Percentiles rank a stretch among this genome's conserved stretches.
Conservation (phyloP, 2,329 filamentous ascomycete genomes). For the Cyphellophora attinorum region DNA sequence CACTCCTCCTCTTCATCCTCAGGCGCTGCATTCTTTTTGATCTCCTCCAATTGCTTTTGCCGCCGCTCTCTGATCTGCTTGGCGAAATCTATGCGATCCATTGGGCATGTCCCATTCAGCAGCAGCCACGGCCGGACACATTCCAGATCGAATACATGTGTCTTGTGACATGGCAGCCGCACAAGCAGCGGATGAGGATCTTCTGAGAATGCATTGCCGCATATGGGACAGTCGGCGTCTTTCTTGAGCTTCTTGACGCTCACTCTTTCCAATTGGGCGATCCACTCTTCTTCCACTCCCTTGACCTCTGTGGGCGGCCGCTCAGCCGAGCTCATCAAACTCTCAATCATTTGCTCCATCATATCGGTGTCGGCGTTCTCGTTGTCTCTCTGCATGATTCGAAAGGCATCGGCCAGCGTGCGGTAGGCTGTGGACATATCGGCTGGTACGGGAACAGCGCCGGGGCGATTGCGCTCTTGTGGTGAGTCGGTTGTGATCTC, state of each 20-base stretch:
- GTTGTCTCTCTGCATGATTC: slow-evolving; percentile 43
- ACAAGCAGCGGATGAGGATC: slow-evolving; percentile 56
- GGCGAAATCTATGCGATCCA: slow-evolving; percentile 50
- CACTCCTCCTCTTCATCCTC: slow-evolving; percentile 36
- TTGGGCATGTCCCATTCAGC: slow-evolving; percentile 53
- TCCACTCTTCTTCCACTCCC: slow-evolving; percentile 47
- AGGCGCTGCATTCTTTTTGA: slow-evolving; percentile 20
- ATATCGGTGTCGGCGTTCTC: slow-evolving; percentile 31
- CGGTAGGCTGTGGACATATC: slow-evolving; percentile 52
- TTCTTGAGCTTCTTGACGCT: slow-evolving; percentile 19
- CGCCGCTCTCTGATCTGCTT: slow-evolving; percentile 44
- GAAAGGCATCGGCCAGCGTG: slow-evolving; percentile 51
- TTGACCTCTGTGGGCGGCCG: slow-evolving; percentile 50
- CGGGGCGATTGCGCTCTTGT: slow-evolving; percentile 40
- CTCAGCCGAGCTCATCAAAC: slow-evolving; percentile 46
- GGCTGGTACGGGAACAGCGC: slow-evolving; percentile 50
- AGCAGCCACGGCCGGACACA: slow-evolving; percentile 57
- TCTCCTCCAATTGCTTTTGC: slow-evolving; percentile 29
- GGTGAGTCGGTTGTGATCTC: slow-evolving; percentile 46
- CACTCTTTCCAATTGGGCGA: slow-evolving; percentile 18
- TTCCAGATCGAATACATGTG: slow-evolving; percentile 55
- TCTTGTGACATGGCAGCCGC: slow-evolving; percentile 50
- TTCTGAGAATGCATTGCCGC: slow-evolving; percentile 44
- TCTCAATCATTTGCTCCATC: slow-evolving; percentile 46
- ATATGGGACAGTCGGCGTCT: slow-evolving; percentile 40